Percentiles rank a stretch among this genome's conserved stretches.
Conservation (phyloP, 768 basidiomycete species). For the Rhodotorula toruloides region DNA sequence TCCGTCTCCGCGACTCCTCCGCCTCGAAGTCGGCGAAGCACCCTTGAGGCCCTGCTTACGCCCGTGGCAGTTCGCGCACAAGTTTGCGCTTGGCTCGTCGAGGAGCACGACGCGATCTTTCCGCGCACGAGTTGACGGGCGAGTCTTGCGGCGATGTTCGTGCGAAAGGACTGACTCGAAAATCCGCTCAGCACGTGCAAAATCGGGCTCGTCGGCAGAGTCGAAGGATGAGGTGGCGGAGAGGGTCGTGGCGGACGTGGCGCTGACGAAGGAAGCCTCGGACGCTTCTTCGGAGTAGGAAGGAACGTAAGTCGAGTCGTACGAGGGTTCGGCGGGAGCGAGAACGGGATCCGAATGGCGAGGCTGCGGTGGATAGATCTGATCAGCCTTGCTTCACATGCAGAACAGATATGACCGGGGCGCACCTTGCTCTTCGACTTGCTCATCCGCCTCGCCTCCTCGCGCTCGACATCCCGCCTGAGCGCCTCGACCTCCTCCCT, state of each 20-base stretch:
- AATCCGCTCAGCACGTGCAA: conserved; percentile 22
- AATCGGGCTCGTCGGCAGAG: conserved; percentile 25
- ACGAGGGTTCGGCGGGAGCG: no score
- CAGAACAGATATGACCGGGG: not conserved
- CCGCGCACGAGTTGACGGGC: not conserved
- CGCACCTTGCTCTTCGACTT: not conserved
- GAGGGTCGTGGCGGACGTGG: not conserved
- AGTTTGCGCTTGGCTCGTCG: conserved; percentile 15
- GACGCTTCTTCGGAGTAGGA: conserved; percentile 1
- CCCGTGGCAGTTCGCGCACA: conserved; percentile 19
- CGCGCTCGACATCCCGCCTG: not conserved
- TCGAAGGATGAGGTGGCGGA: not conserved
- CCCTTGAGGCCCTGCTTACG: not conserved
- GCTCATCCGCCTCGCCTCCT: not conserved
- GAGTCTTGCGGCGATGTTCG: not conserved
- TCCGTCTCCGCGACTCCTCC: not conserved
- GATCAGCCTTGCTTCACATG: no score
- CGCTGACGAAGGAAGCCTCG: conserved; percentile 1
- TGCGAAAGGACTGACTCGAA: conserved; percentile 1
- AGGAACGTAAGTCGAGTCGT: conserved; percentile 5
- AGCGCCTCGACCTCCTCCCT: conserved; percentile 6
- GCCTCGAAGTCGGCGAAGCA: not conserved
- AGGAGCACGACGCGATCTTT: conserved; percentile 11
- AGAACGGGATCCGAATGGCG: no score
- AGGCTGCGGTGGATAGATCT: no score